Evolutionary conservation across 2,329 filamentous ascomycete species (phyloP), one percentile per base, ranked within the genome.

Genomic region (Elsinoe batatas): DNA sequence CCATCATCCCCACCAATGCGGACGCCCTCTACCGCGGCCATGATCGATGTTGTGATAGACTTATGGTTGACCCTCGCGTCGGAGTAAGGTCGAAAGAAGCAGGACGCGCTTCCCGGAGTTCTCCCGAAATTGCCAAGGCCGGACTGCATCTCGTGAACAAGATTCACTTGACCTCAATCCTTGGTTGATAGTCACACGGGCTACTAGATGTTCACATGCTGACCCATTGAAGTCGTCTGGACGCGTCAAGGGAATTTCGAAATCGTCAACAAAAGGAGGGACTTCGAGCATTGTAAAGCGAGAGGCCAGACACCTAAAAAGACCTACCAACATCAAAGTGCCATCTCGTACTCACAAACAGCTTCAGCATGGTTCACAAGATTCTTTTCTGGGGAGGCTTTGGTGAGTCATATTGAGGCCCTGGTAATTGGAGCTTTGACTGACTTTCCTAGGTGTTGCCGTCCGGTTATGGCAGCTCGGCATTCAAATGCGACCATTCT

Each of bases 401-500:
- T 82, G 91, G 91, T 96, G 83, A 56, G 63, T 55, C 38, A 47
- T 35, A 26, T 10, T 5, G 22, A 3, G 43, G n/a, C 11, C 6
- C 12, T 13, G n/a, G 17, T 15, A 20, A n/a, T 17, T 18, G 15
- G 47, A 61, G 37, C n/a, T 38, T 13, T 20, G 17, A 15, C 54
- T 56, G 56, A 58, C 59, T 42, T 35, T 46, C 53, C 58, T 65
- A 98, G 93, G 93, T 78, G 75, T 96, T 66, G 90, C 87, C 69
- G 86, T 91, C 68, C 88, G 91, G 65, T 81, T 93, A 73, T 96
- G 91, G 88, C 93, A 97, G 74, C 85, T 98, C 71, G 93, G 91
- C 68, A 93, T 98, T 71, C 90, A 98, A 77, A 95, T 95, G 90
- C 89, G 91, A 60, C 93, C 91, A 53, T 85, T 96, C 72, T 88